Evolutionary conservation across 2,329 filamentous ascomycete genomes (phyloP).

Genomic region (Diaporthe australafricana): DNA sequence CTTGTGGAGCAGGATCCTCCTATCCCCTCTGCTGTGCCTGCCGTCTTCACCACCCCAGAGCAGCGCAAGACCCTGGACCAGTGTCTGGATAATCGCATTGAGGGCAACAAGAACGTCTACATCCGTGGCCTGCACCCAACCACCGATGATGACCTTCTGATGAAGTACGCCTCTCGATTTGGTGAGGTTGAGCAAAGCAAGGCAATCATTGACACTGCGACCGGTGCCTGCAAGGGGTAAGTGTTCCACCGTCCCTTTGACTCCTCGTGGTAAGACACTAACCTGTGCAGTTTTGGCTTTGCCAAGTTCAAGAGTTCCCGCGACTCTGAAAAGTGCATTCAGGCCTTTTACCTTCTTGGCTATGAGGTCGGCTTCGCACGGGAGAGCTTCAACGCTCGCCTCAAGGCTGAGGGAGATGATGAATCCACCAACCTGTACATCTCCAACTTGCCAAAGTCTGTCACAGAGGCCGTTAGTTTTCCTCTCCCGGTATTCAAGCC

Average conservation of each 20-base stretch:
- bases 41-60: constrained; percentile 86
- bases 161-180: constrained; percentile 86
- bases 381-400: constrained; percentile 98
- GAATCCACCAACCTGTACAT: constrained; percentile 96
- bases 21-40: constrained; percentile 90
- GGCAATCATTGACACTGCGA: constrained; percentile 96
- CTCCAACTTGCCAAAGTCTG: constrained; percentile 91
- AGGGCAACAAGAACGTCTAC: constrained; percentile 97
- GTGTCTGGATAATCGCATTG: constrained; percentile 90
- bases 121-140: constrained; percentile 96
- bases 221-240: constrained; percentile 95
- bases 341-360: constrained; percentile 91
- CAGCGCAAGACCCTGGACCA: constrained; percentile 92
- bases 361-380: constrained; percentile 98
- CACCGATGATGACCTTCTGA: constrained; percentile 90
- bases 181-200: constrained; percentile 97
- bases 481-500: constrained; percentile 11
- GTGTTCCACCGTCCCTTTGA: constrained; percentile 42
- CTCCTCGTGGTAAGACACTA: constrained; percentile 41
- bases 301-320: constrained; percentile 92
- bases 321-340: constrained; percentile 95
- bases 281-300: constrained; percentile 84
- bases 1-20: constrained; percentile 81
- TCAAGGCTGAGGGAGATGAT: constrained; percentile 95
- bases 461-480: constrained; percentile 85